Percentiles rank a stretch among this genome's conserved stretches.
Evolutionary conservation across 148 eudicot species (phyloP).

Genomic region (Rhododendron williamsianum): DNA sequence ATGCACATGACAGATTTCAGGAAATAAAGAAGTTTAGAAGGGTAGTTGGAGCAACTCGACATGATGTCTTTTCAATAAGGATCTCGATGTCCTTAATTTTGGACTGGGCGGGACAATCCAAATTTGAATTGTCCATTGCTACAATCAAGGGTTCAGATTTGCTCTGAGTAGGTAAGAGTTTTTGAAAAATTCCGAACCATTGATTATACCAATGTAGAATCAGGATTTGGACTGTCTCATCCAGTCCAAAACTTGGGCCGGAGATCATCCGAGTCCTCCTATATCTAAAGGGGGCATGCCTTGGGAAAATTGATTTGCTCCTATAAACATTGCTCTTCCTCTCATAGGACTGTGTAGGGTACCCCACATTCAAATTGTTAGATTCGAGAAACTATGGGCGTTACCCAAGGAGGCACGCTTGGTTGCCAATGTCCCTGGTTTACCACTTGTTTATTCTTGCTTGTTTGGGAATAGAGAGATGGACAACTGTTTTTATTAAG

Average conservation of each 20-base stretch:
- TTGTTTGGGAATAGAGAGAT: neutral
- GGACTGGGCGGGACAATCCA: neutral
- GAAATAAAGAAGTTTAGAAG: neutral
- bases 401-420: neutral
- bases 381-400: neutral
- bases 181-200: neutral
- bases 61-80: neutral
- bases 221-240: no score
- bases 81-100: neutral
- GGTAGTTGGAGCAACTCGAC: neutral
- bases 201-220: neutral
- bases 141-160: neutral
- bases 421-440: neutral
- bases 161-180: neutral
- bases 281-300: neutral
- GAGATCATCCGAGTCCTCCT: neutral
- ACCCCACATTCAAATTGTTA: neutral
- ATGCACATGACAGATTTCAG: neutral
- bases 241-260: neutral
- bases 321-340: neutral
- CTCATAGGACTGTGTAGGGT: neutral
- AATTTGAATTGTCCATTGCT: neutral
- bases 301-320: neutral
- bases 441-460: neutral
- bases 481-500: neutral